phyloP scores from a whole-genome alignment of 768 basidiomycete species.

The Porpolomopsis calyptriformis region DNA sequence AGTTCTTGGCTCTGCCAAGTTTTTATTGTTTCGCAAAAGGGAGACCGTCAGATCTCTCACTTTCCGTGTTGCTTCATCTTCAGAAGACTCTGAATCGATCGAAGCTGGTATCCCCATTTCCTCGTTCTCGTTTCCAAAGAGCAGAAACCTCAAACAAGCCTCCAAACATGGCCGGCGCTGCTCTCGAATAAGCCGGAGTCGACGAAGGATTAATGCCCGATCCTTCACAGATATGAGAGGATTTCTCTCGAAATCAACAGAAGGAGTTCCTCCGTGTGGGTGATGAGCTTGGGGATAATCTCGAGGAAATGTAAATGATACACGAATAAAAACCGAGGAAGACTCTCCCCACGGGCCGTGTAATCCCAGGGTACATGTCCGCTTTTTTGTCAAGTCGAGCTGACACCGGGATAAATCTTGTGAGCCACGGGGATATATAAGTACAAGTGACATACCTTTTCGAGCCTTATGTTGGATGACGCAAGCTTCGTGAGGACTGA shows the following conservation, averaged over 20 bases:
- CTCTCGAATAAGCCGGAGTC: constrained; percentile 62
- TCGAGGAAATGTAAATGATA: constrained; percentile 82
- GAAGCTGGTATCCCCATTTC: constrained; percentile 25
- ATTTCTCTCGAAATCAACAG: constrained; percentile 74
- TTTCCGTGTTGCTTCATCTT: constrained; percentile 41
- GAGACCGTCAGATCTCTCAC: constrained; percentile 42
- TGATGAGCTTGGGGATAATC: constrained; percentile 58
- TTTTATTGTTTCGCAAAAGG: constrained; percentile 56
- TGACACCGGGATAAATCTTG: constrained; percentile 17
- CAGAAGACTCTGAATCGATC: constrained; percentile 52
- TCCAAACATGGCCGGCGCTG: constrained; percentile 76
- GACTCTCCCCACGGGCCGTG: constrained; percentile 89
- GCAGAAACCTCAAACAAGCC: constrained; percentile 68
- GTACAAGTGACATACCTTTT: constrained; percentile 44
- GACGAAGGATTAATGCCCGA: constrained; percentile 68
- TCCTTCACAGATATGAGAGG: constrained; percentile 69
- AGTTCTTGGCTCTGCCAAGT: constrained; percentile 73
- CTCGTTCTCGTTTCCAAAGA: constrained; percentile 57
- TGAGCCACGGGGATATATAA: constrained; percentile 1
- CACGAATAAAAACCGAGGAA: constrained; percentile 74
- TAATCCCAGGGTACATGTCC: constrained; percentile 76
- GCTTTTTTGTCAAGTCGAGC: constrained; percentile 61
- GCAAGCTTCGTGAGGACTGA: constrained; percentile 57
- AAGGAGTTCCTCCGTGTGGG: constrained; percentile 52
- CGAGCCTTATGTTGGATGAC: constrained; percentile 67